Percentiles rank a stretch among this genome's conserved stretches.
phyloP scores from a whole-genome alignment of 23 red algal genomes.

The Pyropia yezoensis region DNA sequence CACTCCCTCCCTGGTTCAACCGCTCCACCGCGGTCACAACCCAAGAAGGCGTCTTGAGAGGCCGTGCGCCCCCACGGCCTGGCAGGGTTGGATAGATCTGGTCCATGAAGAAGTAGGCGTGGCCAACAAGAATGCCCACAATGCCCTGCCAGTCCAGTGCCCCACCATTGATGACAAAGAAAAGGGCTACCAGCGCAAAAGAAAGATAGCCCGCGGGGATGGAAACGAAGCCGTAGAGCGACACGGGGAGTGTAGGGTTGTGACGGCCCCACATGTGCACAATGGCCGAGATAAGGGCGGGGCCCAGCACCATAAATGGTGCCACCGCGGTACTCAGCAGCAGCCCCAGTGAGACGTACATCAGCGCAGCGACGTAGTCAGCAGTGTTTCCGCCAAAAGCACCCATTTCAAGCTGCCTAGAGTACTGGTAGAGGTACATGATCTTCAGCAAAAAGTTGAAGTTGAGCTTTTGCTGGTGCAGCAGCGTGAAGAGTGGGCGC shows the following conservation, averaged over 20 bases:
- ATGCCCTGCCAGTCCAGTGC: constrained; percentile 26
- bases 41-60: too few relatives aligned
- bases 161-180: constrained; percentile 32
- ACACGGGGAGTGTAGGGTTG: constrained; percentile 45
- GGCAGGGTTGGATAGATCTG: constrained; percentile 77
- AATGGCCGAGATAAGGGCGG: constrained; percentile 60
- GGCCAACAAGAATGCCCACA: constrained; percentile 64
- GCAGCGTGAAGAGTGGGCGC: constrained; percentile 46
- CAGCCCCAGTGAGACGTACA: constrained; percentile 20
- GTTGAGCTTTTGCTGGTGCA: constrained; percentile 61
- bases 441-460: constrained; percentile 70
- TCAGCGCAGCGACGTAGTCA: constrained; percentile 68
- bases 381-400: constrained; percentile 64
- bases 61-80: constrained; percentile 1
- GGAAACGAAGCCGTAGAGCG: constrained; percentile 66
- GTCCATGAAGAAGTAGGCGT: constrained; percentile 91
- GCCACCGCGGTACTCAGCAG: constrained; percentile 8
- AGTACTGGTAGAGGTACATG: constrained; percentile 76
- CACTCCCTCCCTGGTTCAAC: too few relatives aligned
- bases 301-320: constrained; percentile 28
- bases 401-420: constrained; percentile 64
- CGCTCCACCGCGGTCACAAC: too few relatives aligned
- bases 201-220: constrained; percentile 87
- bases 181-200: constrained; percentile 47
- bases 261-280: constrained; percentile 80